Percentiles rank a stretch among this genome's conserved stretches.
Evolutionary conservation across 805 yeast genomes (phyloP).

Genomic region (Tanozyma kutaoensis): DNA sequence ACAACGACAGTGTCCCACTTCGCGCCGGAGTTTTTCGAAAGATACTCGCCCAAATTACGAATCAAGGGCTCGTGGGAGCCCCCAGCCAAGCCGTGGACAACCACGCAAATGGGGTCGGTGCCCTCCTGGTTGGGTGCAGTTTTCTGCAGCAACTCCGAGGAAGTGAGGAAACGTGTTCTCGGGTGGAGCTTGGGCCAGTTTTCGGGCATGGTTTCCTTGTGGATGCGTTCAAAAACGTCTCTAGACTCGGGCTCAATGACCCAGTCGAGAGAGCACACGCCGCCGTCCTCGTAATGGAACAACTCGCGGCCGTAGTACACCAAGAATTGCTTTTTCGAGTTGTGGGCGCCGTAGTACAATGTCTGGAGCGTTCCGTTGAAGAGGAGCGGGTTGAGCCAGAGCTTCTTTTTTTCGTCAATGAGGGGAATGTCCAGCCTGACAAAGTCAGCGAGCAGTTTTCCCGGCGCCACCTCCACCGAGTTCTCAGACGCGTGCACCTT

Average conservation of each 20-base stretch:
- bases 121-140: slow-evolving; percentile 10
- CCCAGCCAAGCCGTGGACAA: slow-evolving; percentile 71
- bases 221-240: slow-evolving; percentile 11
- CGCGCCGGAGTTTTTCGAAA: slow-evolving; percentile 8
- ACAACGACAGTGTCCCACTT: slow-evolving; percentile 56
- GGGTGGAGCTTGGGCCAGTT: slow-evolving; percentile 29
- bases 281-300: slow-evolving; percentile 47
- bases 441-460: no score
- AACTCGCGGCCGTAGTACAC: slow-evolving; percentile 68
- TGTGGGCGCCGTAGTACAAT: slow-evolving; percentile 45
- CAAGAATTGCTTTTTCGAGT: slow-evolving; percentile 34
- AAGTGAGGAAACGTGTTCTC: slow-evolving; percentile 39
- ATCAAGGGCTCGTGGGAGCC: slow-evolving; percentile 76
- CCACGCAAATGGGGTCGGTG: slow-evolving; percentile 38
- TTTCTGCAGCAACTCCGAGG: slow-evolving; percentile 25
- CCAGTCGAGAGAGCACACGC: slow-evolving; percentile 65
- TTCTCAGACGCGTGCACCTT: no score
- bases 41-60: slow-evolving; percentile 37
- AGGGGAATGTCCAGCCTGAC: no score
- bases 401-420: slow-evolving; percentile 16
- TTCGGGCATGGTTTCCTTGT: slow-evolving; percentile 18
- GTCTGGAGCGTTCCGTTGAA: slow-evolving; percentile 75
- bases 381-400: slow-evolving; percentile 48
- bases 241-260: slow-evolving; percentile 25
- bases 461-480: no score